phyloP scores from a whole-genome alignment of 2,329 filamentous ascomycete genomes.

The Fusarium mundagurra region DNA sequence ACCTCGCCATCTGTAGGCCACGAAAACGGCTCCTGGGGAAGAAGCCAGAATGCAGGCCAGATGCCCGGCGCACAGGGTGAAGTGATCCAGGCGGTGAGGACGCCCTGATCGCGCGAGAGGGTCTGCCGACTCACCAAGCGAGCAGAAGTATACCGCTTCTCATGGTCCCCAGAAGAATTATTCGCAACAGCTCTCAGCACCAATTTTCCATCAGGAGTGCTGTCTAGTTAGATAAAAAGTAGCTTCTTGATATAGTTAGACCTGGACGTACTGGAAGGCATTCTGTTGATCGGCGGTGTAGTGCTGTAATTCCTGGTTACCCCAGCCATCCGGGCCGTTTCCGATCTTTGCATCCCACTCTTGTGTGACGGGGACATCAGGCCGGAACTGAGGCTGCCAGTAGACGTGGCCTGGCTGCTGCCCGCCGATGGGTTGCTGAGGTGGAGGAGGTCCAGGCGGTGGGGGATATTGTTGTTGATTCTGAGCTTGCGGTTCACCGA shows the following conservation, averaged over 20 bases:
- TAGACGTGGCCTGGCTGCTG: slow-evolving; percentile 49
- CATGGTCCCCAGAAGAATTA: slow-evolving; percentile 44
- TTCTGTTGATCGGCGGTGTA: slow-evolving; percentile 62
- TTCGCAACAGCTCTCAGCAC: slow-evolving; percentile 62
- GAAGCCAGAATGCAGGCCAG: slow-evolving; percentile 71
- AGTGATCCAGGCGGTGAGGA: slow-evolving; percentile 60
- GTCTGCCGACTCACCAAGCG: slow-evolving; percentile 64
- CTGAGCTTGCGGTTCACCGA: slow-evolving; percentile 42
- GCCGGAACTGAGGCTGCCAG: slow-evolving; percentile 63
- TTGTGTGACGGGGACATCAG: slow-evolving; percentile 55
- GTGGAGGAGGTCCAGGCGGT: slow-evolving; percentile 31
- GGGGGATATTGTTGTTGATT: slow-evolving; percentile 34
- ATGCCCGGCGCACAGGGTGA: slow-evolving; percentile 65
- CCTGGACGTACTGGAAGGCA: slow-evolving; percentile 58
- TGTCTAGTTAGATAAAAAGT: slow-evolving; percentile 19
- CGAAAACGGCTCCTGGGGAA: slow-evolving; percentile 65
- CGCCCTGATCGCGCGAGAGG: slow-evolving; percentile 61
- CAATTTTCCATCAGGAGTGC: slow-evolving; percentile 59
- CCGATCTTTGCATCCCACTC: slow-evolving; percentile 66
- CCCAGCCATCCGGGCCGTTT: slow-evolving; percentile 68
- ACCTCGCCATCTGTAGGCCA: slow-evolving; percentile 70
- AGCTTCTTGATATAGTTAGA: not conserved
- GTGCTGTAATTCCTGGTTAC: slow-evolving; percentile 68
- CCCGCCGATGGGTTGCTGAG: slow-evolving; percentile 32
- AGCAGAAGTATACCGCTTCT: slow-evolving; percentile 63